phyloP scores from a whole-genome alignment of 2,329 filamentous ascomycete genomes.

The Teratosphaeria destructans region DNA sequence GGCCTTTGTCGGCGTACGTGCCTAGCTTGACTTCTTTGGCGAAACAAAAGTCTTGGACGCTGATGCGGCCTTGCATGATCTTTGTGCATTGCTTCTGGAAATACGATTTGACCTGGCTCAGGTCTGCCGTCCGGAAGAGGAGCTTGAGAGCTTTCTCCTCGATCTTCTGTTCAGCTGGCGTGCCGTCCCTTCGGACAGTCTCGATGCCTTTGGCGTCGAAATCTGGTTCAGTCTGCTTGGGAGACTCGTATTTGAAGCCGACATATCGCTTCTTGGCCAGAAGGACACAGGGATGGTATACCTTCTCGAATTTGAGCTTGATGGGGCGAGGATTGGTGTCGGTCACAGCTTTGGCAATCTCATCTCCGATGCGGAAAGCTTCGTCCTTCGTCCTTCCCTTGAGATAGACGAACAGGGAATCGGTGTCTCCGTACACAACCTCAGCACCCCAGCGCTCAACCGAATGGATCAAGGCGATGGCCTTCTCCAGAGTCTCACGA shows the following conservation, averaged over 20 bases:
- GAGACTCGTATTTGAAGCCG: constrained; percentile 88
- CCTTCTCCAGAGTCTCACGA: constrained; percentile 85
- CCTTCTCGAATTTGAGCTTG: constrained; percentile 97
- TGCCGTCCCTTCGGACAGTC: constrained; percentile 89
- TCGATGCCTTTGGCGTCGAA: constrained; percentile 99
- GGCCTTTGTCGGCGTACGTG: constrained; percentile 71
- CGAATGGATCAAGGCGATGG: constrained; percentile 85
- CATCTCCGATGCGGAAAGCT: constrained; percentile 84
- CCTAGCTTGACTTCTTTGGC: constrained; percentile 85
- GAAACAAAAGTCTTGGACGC: constrained; percentile 92
- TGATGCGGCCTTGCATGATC: constrained; percentile 80
- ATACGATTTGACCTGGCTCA: constrained; percentile 79
- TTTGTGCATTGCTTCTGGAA: constrained; percentile 86
- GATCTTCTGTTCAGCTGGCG: constrained; percentile 90
- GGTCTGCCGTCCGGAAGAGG: constrained; percentile 79
- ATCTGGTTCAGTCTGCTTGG: constrained; percentile 64
- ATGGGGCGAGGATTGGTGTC: constrained; percentile 81
- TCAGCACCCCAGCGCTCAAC: constrained; percentile 83
- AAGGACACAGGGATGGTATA: constrained; percentile 89
- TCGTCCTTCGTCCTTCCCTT: constrained; percentile 78
- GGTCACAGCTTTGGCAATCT: constrained; percentile 81
- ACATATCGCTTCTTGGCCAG: constrained; percentile 97
- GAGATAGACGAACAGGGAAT: constrained; percentile 84
- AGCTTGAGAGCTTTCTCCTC: constrained; percentile 84
- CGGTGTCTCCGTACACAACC: constrained; percentile 95